These are phyloP conservation scores for Croton setiger DNA, from an alignment of 441 rosid genomes.

Conservation along the genomic window DNA sequence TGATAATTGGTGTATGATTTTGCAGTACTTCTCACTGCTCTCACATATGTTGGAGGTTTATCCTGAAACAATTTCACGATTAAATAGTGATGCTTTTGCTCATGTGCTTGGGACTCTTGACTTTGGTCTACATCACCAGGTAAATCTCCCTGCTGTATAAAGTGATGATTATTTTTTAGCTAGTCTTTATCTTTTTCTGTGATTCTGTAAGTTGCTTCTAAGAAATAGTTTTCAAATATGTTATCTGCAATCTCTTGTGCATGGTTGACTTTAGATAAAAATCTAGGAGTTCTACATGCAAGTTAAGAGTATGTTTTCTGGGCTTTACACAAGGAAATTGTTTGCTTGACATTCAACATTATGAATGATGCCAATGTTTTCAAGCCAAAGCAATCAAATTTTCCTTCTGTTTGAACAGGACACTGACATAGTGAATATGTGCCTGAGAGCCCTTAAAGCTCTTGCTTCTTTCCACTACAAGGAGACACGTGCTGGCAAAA, in stretches of 20 bases:
- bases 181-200: background rate
- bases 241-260: background rate
- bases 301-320: background rate
- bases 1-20: conserved; percentile 23
- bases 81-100: conserved; percentile 66
- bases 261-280: background rate
- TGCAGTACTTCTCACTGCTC: conserved; percentile 81
- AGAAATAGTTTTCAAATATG: background rate
- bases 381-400: conserved; percentile 1
- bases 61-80: conserved; percentile 82
- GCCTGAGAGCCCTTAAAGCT: conserved; percentile 82
- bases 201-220: background rate
- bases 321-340: background rate
- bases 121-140: conserved; percentile 96
- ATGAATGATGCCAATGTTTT: conserved; percentile 1
- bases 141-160: conserved; percentile 20
- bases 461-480: conserved; percentile 90
- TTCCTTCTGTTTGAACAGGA: conserved; percentile 44
- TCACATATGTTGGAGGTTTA: conserved; percentile 97
- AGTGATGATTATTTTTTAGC: background rate
- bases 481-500: conserved; percentile 56
- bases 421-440: conserved; percentile 80
- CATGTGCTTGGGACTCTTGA: conserved; percentile 84
- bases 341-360: background rate
- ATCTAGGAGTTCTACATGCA: background rate